These are phyloP conservation scores for Ceratonia siliqua DNA, from an alignment of 306 rosid genomes.

Conservation along the genomic window DNA sequence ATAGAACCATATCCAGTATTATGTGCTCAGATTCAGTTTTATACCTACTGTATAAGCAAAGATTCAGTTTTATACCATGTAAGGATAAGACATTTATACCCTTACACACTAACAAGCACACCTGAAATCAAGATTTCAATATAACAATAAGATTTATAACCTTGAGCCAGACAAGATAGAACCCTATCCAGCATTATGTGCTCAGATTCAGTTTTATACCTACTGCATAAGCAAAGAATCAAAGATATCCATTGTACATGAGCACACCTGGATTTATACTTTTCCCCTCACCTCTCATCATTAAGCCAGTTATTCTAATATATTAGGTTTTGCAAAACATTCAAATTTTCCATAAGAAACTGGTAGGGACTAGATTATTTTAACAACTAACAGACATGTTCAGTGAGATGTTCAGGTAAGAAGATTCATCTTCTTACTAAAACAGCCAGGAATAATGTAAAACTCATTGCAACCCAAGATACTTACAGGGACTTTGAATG, in stretches of 20 bases:
- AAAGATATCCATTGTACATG: neutral
- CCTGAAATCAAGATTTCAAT: too few relatives aligned
- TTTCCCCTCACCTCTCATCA: neutral
- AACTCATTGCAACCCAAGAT: slow-evolving; percentile 26
- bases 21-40: neutral
- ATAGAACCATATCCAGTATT: neutral
- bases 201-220: neutral
- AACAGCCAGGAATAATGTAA: slow-evolving; percentile 25
- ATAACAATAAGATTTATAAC: neutral
- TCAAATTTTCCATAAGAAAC: slow-evolving; percentile 4
- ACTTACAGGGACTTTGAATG: slow-evolving; percentile 81
- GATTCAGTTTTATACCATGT: too few relatives aligned
- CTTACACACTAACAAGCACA: too few relatives aligned
- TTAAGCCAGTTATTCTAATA: neutral
- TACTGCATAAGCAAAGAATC: neutral
- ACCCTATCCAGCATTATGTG: neutral
- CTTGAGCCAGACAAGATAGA: neutral
- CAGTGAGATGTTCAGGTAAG: neutral
- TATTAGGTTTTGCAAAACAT: neutral
- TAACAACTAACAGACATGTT: slow-evolving; percentile 14
- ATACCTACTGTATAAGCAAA: neutral
- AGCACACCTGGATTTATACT: neutral
- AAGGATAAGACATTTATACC: too few relatives aligned
- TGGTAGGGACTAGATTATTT: neutral
- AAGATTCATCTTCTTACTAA: neutral